phyloP scores from a whole-genome alignment of 2,329 filamentous ascomycete species.

The Scedosporium boydii region DNA sequence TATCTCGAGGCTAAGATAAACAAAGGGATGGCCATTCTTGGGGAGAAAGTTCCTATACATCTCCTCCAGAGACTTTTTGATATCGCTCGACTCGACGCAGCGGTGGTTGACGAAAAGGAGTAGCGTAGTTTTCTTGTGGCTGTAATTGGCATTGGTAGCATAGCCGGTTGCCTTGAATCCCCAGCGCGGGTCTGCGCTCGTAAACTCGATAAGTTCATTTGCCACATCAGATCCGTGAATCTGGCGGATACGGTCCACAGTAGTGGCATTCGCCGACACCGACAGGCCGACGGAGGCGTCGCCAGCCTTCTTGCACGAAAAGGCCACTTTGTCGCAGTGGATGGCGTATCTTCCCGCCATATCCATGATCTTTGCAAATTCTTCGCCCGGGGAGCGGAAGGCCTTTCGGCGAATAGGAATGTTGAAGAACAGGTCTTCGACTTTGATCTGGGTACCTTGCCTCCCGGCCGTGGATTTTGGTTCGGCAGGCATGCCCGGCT shows the following conservation, averaged over 20 bases:
- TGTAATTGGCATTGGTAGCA: conserved; percentile 90
- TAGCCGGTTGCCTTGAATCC: conserved; percentile 76
- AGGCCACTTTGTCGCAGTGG: conserved; percentile 83
- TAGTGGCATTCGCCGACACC: conserved; percentile 62
- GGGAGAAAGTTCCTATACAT: conserved; percentile 81
- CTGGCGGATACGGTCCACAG: conserved; percentile 77
- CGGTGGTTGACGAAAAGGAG: conserved; percentile 96
- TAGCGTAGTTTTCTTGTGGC: conserved; percentile 78
- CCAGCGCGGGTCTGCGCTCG: conserved; percentile 63
- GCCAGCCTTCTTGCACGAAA: conserved; percentile 94
- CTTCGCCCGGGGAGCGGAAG: conserved; percentile 84
- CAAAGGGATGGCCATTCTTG: conserved; percentile 88
- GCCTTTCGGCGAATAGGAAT: conserved; percentile 79
- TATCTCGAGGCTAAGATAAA: conserved; percentile 87
- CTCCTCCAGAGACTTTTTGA: conserved; percentile 87
- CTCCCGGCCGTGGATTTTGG: conserved; percentile 83
- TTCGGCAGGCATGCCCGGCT: conserved; percentile 77
- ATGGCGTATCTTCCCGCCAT: conserved; percentile 89
- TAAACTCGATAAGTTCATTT: conserved; percentile 76
- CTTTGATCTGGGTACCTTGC: conserved; percentile 86
- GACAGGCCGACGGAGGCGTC: conserved; percentile 77
- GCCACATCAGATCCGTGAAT: conserved; percentile 78
- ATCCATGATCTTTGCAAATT: conserved; percentile 96
- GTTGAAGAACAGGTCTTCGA: conserved; percentile 97
- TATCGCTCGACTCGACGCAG: conserved; percentile 77